Evolutionary conservation across 495 filamentous ascomycete genomes (phyloP), one percentile per base, ranked within the genome.

Genomic region (Aspergillus taichungensis): DNA sequence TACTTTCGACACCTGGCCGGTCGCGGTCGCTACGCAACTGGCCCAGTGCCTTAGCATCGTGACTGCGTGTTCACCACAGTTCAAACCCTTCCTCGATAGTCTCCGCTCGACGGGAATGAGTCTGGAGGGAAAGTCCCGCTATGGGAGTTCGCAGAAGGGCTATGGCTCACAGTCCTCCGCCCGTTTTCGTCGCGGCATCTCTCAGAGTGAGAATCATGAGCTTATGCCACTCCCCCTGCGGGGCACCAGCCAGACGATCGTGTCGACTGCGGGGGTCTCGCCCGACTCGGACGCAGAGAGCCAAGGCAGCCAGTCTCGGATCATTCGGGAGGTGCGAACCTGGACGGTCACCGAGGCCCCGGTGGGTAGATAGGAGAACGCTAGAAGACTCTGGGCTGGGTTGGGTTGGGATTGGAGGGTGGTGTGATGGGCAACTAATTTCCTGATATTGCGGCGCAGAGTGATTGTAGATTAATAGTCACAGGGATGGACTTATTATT

Each of bases 41-140:
- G 45, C 53, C 11, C 54, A 62, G 43, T 56, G 42, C 29, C 37
- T 56, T 2, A 66, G 67, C 35, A 62, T 72, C 5, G 51, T 68
- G 9, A 71, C 69, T 8, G 60, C 69, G 1, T 74, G 69, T 45
- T 56, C 64, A 0, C 68, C 71, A 0, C 72, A 73, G 37, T 64
- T 74, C 29, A 69, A 68, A 27, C 71, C 71, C 0, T 71, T 75
- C 50, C 52, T 74, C 8, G 62, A 69, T 13, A 67, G 59, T 34
- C 49, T 73, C 10, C 62, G 66, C 35, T 67, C 71, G 12, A 63
- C 67, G 0, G 61, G 70, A 33, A 61, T 72, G 45, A 57, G 63
- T 3, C 54, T 63, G 10, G 61, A 68, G 30, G 67, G 64, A 32
- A 40, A 61, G 32, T 52, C 49, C 1, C 49, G 53, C 18, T 46